Percentiles rank a stretch among this genome's conserved stretches.
Evolutionary conservation across 116 monocot genomes (phyloP).

Genomic region (Posidonia oceanica): DNA sequence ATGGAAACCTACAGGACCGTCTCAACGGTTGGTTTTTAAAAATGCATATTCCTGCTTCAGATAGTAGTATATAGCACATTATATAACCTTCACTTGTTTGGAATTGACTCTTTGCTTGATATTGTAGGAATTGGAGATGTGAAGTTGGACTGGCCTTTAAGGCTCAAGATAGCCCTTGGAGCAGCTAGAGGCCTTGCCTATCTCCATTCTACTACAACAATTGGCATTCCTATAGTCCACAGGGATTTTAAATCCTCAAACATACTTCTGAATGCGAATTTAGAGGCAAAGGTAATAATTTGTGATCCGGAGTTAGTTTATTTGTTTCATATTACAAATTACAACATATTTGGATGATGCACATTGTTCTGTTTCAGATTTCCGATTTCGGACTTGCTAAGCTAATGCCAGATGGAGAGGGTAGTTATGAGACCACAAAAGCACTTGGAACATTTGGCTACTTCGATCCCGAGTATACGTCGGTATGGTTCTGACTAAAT

Average conservation of each 20-base stretch:
- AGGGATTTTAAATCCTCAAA: conserved; percentile 90
- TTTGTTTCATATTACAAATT: background rate
- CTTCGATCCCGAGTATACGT: conserved; percentile 85
- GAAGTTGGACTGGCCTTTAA: conserved; percentile 59
- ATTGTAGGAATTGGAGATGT: conserved; percentile 37
- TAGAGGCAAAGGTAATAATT: conserved; percentile 56
- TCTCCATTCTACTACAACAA: conserved; percentile 50
- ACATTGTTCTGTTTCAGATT: conserved; percentile 28
- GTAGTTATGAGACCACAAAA: conserved; percentile 40
- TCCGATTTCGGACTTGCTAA: conserved; percentile 95
- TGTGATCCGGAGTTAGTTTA: background rate
- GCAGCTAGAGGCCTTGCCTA: conserved; percentile 72
- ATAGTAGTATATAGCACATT: no score
- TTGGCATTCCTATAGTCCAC: conserved; percentile 77
- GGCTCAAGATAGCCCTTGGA: conserved; percentile 68
- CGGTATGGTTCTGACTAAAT: conserved; percentile 15
- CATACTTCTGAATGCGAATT: conserved; percentile 54
- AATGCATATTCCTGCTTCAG: background rate
- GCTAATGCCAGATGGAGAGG: conserved; percentile 67
- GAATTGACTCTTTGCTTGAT: background rate
- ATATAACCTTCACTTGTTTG: background rate
- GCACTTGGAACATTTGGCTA: conserved; percentile 83
- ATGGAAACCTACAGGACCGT: conserved; percentile 65
- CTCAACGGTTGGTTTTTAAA: conserved; percentile 43
- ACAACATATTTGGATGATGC: background rate